These are phyloP conservation scores for Erysimum cheiranthoides DNA, from an alignment of 345 rosid species.

Conservation along the genomic window DNA sequence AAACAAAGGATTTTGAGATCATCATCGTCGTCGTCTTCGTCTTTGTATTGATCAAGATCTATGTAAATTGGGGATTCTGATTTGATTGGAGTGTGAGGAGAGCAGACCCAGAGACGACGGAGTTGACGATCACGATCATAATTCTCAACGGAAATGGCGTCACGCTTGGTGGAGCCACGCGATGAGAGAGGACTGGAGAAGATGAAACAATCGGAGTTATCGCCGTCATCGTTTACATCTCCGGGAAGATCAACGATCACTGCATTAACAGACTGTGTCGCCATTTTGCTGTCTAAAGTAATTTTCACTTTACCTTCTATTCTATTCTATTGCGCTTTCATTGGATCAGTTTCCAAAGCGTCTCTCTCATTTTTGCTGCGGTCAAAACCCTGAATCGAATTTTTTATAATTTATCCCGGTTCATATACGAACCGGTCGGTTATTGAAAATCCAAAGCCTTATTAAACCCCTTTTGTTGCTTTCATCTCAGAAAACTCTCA, in stretches of 20 bases:
- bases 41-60: constrained; percentile 26
- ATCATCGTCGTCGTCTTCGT: constrained; percentile 40
- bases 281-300: background rate
- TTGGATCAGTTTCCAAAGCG: background rate
- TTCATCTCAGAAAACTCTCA: constrained; percentile 6
- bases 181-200: constrained; percentile 18
- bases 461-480: constrained; percentile 29
- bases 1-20: constrained; percentile 30
- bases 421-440: background rate
- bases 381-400: background rate
- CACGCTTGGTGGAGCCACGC: constrained; percentile 44
- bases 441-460: constrained; percentile 25
- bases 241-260: constrained; percentile 7
- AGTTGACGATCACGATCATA: constrained; percentile 48
- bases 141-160: constrained; percentile 54
- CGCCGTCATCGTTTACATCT: background rate
- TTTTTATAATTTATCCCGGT: constrained; percentile 3
- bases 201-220: constrained; percentile 27
- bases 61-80: constrained; percentile 18
- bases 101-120: constrained; percentile 10
- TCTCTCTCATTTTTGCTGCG: background rate
- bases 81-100: constrained; percentile 32
- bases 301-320: background rate
- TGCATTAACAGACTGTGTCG: background rate
- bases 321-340: background rate